phyloP scores from a whole-genome alignment of 2,329 filamentous ascomycete genomes.

The Stachybotrys chartarum region DNA sequence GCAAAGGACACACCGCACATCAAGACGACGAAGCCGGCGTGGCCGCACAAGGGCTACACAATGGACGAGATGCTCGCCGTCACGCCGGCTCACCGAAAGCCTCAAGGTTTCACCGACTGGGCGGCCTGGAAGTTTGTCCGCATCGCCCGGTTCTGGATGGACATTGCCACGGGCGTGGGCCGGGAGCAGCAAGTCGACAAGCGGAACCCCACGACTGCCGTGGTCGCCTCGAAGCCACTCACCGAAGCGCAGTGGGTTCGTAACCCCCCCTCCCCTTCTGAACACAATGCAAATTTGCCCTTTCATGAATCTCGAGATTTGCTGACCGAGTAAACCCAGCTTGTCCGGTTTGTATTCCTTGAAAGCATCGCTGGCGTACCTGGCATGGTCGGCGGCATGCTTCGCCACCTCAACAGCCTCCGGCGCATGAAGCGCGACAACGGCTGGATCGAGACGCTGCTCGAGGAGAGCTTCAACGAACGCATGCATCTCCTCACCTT shows the following conservation, averaged over 20 bases:
- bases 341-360: conserved; percentile 84
- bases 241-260: conserved; percentile 77
- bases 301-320: background rate
- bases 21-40: conserved; percentile 55
- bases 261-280: background rate
- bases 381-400: conserved; percentile 94
- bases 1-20: conserved; percentile 54
- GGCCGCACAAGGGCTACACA: conserved; percentile 68
- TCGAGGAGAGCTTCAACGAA: conserved; percentile 89
- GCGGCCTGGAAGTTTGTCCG: conserved; percentile 72
- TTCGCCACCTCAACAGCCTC: conserved; percentile 79
- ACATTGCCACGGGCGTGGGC: conserved; percentile 65
- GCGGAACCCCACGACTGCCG: conserved; percentile 46
- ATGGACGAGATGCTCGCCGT: conserved; percentile 72
- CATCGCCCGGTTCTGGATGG: conserved; percentile 70
- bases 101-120: conserved; percentile 68
- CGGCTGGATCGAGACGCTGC: conserved; percentile 89
- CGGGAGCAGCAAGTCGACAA: conserved; percentile 65
- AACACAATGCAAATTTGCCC: background rate
- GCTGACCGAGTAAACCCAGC: conserved; percentile 23
- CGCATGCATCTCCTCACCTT: conserved; percentile 91
- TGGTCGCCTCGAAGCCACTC: conserved; percentile 51
- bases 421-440: conserved; percentile 86
- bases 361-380: conserved; percentile 93
- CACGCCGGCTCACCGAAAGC: conserved; percentile 67